Conservation (phyloP, 257 asterid species). For the Primulina huaijiensis region DNA sequence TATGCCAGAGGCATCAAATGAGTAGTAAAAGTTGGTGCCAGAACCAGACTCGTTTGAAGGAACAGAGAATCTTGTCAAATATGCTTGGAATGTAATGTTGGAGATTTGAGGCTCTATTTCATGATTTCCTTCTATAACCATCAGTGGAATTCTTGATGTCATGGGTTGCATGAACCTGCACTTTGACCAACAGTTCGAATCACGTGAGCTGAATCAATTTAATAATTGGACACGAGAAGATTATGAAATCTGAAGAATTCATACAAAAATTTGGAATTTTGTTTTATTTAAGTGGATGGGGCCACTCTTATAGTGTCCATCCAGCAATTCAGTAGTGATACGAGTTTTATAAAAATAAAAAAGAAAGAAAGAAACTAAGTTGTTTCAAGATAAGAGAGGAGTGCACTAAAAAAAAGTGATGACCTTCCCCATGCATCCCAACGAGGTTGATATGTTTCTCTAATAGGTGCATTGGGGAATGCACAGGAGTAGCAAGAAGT, state of each 20-base stretch:
- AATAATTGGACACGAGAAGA: not conserved
- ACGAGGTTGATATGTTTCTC: conserved; percentile 82
- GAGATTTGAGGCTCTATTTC: conserved; percentile 80
- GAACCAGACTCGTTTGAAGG: conserved; percentile 84
- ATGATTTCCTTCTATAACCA: conserved; percentile 92
- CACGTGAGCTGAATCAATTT: not conserved
- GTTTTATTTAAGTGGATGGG: too few relatives aligned
- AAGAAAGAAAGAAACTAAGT: not conserved
- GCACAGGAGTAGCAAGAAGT: conserved; percentile 66
- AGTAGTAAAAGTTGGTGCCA: conserved; percentile 59
- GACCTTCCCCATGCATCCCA: conserved; percentile 98
- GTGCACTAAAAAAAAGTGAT: conserved; percentile 1
- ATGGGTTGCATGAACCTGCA: conserved; percentile 84
- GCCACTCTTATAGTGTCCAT: too few relatives aligned
- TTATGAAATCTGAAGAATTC: too few relatives aligned
- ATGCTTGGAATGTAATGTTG: conserved; percentile 54
- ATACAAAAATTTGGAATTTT: too few relatives aligned
- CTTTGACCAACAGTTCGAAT: not conserved
- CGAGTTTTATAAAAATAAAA: too few relatives aligned
- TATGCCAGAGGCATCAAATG: conserved; percentile 77
- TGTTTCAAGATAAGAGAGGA: not conserved
- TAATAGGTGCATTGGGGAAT: conserved; percentile 73
- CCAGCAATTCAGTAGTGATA: too few relatives aligned
- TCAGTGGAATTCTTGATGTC: conserved; percentile 72
- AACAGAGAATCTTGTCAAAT: conserved; percentile 58